Base-by-base conservation (phyloP, 495 filamentous ascomycete species). In the Achaetomiella virescens region DNA sequence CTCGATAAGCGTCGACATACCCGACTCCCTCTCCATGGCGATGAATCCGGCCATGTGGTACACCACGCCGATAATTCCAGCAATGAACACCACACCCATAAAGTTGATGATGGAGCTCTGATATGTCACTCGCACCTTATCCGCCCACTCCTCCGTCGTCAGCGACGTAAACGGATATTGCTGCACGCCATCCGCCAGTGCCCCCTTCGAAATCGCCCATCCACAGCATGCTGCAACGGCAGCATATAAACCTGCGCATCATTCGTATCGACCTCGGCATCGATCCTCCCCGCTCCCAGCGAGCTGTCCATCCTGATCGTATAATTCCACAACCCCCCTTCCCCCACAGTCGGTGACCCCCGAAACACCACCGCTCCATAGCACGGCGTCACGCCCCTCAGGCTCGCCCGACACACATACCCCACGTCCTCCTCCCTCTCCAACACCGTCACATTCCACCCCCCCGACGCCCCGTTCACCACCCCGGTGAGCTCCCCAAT, bases 31-130 rank as follows among this genome's bases (percentile, higher is more conserved):
- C 71, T 93, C 89, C 21, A 80, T 79, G 15, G 88, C 88, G 55
- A 89, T 83, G 61, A 88, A 79, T 2, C 89, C 89, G 17, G 84
- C 83, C 53, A 90, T 72, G 62, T 93, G 88, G 60, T 93, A 93
- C 27, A 78, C 76, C 8, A 91, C 72, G 1, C 84, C 84, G 35
- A 90, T 81, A 48, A 88, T 75, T 35, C 81, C 81, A 25, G 85
- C 75, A 58, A 89, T 80, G 60, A 90, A 84, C 7, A 82, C 81
- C 21, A 90, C 78, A 12, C 75, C 86, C 5, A 91, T 62, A 54
- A 84, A 82, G 59, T 84, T 75, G 40, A 86, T 84, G 53, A 93
- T 78, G 2, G 77, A 75, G 7, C 75, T 73, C 78, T 89, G 88
- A 68, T 88, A 95, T 3, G 79, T 72, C 1, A 70, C 64, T 21